These are phyloP conservation scores for Alternaria panax DNA, from an alignment of 2,329 filamentous ascomycete genomes.

Conservation along the genomic window DNA sequence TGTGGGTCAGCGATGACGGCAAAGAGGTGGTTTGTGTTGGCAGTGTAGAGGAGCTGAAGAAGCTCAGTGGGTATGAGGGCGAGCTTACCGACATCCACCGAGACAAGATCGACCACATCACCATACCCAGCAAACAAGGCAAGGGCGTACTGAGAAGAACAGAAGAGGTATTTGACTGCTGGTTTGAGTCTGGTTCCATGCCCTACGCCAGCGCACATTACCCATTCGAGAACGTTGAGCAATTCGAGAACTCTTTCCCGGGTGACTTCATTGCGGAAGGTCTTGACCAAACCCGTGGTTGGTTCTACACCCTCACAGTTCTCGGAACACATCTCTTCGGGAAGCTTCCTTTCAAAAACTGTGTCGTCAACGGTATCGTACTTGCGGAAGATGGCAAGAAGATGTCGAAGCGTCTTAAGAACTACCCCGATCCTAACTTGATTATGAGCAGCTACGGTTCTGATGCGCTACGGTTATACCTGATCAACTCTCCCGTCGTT, in stretches of 20 bases:
- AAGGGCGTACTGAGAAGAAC: constrained; percentile 83
- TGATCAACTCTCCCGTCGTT: constrained; percentile 96
- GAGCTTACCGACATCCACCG: constrained; percentile 87
- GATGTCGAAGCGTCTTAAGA: constrained; percentile 97
- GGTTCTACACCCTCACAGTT: constrained; percentile 94
- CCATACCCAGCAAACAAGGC: constrained; percentile 87
- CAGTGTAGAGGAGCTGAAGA: constrained; percentile 81
- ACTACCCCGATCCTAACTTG: constrained; percentile 86
- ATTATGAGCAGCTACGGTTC: constrained; percentile 90
- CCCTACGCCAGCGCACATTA: constrained; percentile 91
- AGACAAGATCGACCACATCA: constrained; percentile 92
- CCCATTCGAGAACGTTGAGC: constrained; percentile 86
- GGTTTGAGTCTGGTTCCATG: constrained; percentile 97
- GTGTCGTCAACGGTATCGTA: constrained; percentile 95
- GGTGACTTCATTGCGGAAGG: constrained; percentile 95
- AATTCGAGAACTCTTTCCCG: constrained; percentile 82
- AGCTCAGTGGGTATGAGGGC: constrained; percentile 84
- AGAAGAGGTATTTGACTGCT: constrained; percentile 93
- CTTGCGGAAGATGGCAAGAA: constrained; percentile 96
- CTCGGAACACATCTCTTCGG: constrained; percentile 88
- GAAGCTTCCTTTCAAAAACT: constrained; percentile 88
- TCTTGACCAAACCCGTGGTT: constrained; percentile 90
- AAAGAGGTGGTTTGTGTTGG: constrained; percentile 88
- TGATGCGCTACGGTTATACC: constrained; percentile 90
- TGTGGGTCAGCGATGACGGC: constrained; percentile 90